Evolutionary conservation across 352 stramenopile genomes (phyloP).

Genomic region (Phytophthora cryptogea): DNA sequence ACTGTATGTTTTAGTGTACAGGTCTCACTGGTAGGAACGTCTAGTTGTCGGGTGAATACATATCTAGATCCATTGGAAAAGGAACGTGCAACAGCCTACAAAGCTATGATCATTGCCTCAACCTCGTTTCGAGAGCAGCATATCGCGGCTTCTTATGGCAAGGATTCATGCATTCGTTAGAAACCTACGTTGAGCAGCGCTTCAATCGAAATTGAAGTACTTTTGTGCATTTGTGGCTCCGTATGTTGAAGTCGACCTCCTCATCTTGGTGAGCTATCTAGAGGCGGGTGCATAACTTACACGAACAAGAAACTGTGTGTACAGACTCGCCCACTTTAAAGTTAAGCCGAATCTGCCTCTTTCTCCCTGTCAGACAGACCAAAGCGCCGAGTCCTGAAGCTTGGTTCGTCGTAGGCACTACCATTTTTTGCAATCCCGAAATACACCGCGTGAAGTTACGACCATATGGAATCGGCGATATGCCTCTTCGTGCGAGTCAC

Average conservation of each 20-base stretch:
- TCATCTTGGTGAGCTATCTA: neutral
- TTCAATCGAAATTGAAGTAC: neutral
- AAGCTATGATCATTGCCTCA: too few species aligned
- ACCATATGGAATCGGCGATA: conserved; percentile 11
- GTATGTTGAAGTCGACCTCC: neutral
- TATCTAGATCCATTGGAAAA: conserved; percentile 6
- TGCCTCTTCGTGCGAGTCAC: conserved; percentile 8
- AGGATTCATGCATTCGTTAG: too few species aligned
- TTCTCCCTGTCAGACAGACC: neutral
- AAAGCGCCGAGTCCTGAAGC: too few species aligned
- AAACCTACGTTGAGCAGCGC: too few species aligned
- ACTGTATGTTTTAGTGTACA: neutral
- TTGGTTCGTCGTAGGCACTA: too few species aligned
- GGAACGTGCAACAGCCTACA: too few species aligned
- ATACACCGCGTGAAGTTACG: conserved; percentile 5
- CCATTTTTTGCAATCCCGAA: too few species aligned
- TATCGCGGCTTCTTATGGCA: too few species aligned
- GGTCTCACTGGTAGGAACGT: too few species aligned
- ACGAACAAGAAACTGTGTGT: neutral
- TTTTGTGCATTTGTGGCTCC: neutral
- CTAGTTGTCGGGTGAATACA: neutral
- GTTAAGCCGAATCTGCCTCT: neutral
- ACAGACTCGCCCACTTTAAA: neutral
- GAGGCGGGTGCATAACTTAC: neutral
- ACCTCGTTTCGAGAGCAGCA: too few species aligned